A percentile compares a stretch with the other conserved stretches of the same genome.
Evolutionary conservation across 345 rosid genomes (phyloP).

Genomic region (Pugionium dolabratum): DNA sequence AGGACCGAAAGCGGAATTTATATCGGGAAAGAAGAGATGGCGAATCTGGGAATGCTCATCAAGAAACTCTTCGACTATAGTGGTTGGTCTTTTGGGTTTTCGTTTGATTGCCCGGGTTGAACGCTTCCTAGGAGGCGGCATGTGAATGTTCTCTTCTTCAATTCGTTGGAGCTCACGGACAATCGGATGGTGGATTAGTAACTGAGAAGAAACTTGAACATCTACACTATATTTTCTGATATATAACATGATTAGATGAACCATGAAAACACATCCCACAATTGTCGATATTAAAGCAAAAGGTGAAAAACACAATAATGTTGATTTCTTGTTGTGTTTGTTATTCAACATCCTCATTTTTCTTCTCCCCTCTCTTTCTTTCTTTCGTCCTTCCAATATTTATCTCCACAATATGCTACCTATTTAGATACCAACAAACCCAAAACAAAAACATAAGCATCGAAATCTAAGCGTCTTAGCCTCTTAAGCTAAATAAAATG

Average conservation of each 20-base stretch:
- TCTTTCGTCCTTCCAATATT: slow-evolving; percentile 45
- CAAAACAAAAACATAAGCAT: not conserved
- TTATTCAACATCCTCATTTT: slow-evolving; percentile 51
- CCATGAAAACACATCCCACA: slow-evolving; percentile 69
- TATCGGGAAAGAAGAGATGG: slow-evolving; percentile 72
- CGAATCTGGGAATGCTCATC: slow-evolving; percentile 89
- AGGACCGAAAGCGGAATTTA: slow-evolving; percentile 63
- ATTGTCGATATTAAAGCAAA: slow-evolving; percentile 56
- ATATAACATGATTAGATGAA: slow-evolving; percentile 59
- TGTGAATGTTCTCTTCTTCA: slow-evolving; percentile 81
- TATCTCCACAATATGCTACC: slow-evolving; percentile 35
- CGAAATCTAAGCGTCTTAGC: not conserved
- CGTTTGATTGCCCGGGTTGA: slow-evolving; percentile 92
- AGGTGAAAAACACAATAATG: slow-evolving; percentile 53
- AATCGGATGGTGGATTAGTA: slow-evolving; percentile 48
- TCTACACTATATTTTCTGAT: slow-evolving; percentile 43
- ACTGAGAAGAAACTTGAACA: slow-evolving; percentile 45
- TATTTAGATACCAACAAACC: slow-evolving; percentile 12
- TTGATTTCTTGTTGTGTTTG: slow-evolving; percentile 77
- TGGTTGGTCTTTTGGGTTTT: slow-evolving; percentile 70
- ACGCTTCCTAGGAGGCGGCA: slow-evolving; percentile 89
- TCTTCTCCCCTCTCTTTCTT: slow-evolving; percentile 43
- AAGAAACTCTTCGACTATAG: slow-evolving; percentile 86
- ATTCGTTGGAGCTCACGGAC: slow-evolving; percentile 73
- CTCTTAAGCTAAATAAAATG: not conserved